Base-by-base conservation (phyloP, 2,329 filamentous ascomycete species). In the Lasiodiplodia sp. region DNA sequence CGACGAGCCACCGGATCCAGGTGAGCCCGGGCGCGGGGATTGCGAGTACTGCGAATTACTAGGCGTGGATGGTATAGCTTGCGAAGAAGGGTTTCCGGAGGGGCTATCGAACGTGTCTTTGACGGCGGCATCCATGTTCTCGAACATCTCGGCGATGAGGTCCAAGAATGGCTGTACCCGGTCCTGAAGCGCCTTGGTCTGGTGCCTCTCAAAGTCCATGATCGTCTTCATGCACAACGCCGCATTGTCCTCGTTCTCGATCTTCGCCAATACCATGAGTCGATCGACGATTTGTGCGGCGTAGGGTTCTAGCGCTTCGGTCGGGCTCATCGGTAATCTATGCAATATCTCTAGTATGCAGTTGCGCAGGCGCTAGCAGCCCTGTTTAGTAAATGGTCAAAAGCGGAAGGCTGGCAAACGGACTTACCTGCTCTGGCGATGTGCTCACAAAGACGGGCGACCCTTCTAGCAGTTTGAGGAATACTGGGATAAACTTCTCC, bases 151-250 rank as follows among this genome's bases (percentile, higher is more conserved):
- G 76, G 97, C 91, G 62, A 99, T 98, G 47, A 99, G 85, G 67
- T 91, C 90, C 69, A 99, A 83, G 79, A 99, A 99, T 2, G 89
- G 87, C 79, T 98, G 95, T 3, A 97, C 94, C 77, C 92, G 94
- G 69, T 88, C 86, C n/a, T 83, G 82, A 8, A 97, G 89, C 31
- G 91, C 89, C 82, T 95, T 96, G 68, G 91, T 88, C 80, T 98
- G 95, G 77, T 97, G 93, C 60, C 96, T 90, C 86, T 97, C 93
- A 72, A 98, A 91, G 77, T 99, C 96, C 84, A 97, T 97, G 64
- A 97, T 93, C 16, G 95, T 97, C 85, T 99, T 99, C 82, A 99
- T 93, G 78, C 95, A 97, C 71, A 99, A 84, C n/a, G 96, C 93
- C 2, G 95, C 96, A 85, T 99, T 99, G 71, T 99, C 96, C 81